Percentiles rank a stretch among this genome's conserved stretches.
Conservation (phyloP, 352 stramenopile species). For the Saprolegnia diclina region DNA sequence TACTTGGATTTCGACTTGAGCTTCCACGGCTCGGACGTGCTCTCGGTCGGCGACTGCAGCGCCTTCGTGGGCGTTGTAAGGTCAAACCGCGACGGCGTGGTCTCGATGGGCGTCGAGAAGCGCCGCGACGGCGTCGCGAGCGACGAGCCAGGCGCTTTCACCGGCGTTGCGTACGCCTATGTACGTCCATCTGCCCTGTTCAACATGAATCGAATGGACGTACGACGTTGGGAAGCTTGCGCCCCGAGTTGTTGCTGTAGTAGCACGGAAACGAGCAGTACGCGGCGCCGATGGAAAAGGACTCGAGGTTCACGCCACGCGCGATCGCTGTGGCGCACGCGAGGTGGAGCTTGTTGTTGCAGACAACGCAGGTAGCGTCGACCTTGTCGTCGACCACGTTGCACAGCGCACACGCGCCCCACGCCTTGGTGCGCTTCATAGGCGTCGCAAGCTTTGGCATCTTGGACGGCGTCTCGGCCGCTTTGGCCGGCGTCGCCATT, state of each 20-base stretch:
- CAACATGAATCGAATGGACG: no score
- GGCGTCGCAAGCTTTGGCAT: neutral
- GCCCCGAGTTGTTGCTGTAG: neutral
- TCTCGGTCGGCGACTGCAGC: conserved; percentile 1
- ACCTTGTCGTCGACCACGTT: neutral
- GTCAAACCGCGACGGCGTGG: neutral
- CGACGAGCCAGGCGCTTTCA: neutral
- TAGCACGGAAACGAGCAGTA: conserved; percentile 24
- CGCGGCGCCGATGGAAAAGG: neutral
- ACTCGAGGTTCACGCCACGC: neutral
- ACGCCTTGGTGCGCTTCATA: neutral
- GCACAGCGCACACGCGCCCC: neutral
- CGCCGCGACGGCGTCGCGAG: neutral
- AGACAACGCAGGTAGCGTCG: conserved; percentile 1
- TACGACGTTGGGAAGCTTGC: no score
- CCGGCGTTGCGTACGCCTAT: neutral
- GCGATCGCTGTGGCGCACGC: conserved; percentile 14
- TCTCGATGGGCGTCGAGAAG: neutral
- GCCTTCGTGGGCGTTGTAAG: neutral
- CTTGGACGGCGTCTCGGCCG: conserved; percentile 1
- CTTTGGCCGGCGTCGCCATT: conserved; percentile 5
- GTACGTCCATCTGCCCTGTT: no score
- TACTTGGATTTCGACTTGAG: conserved; percentile 2
- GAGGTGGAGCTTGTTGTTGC: conserved; percentile 12
- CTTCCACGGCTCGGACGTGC: conserved; percentile 11